These are phyloP conservation scores for Thelonectria olida DNA, from an alignment of 2,329 filamentous ascomycete genomes.

Conservation along the genomic window DNA sequence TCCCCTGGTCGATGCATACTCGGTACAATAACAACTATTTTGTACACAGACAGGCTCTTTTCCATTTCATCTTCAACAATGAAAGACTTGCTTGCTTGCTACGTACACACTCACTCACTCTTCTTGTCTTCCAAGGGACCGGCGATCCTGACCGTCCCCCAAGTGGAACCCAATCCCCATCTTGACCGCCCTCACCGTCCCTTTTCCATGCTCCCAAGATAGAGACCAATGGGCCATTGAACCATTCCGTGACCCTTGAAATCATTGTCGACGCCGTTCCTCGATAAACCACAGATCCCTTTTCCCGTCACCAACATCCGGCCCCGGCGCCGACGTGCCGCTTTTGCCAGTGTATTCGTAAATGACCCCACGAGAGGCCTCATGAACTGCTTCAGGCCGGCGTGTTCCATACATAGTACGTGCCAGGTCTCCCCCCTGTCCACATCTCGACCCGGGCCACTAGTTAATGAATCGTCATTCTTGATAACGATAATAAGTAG, in stretches of 20 bases:
- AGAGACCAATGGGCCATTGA: no score
- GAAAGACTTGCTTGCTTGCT: neutral
- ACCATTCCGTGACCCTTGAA: neutral
- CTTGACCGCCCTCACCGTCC: constrained; percentile 8
- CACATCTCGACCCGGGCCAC: neutral
- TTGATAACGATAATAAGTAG: no score
- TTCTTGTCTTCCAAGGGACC: neutral
- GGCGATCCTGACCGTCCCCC: constrained; percentile 1
- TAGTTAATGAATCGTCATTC: no score
- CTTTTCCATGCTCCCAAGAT: neutral
- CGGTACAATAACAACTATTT: no score
- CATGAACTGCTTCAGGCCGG: constrained; percentile 25
- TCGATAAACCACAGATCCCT: neutral
- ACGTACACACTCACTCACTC: neutral
- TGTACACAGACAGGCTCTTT: neutral
- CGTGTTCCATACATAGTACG: constrained; percentile 32
- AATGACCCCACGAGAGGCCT: constrained; percentile 18
- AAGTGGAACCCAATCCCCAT: constrained; percentile 5
- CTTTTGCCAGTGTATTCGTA: neutral
- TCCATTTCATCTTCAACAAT: neutral
- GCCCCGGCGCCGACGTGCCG: no score
- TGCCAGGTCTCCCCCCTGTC: constrained; percentile 31
- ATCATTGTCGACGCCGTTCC: neutral
- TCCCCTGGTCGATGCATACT: neutral
- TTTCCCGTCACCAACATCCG: neutral